These are phyloP conservation scores for Suillus bovinus DNA, from an alignment of 768 basidiomycete species.

Conservation along the genomic window DNA sequence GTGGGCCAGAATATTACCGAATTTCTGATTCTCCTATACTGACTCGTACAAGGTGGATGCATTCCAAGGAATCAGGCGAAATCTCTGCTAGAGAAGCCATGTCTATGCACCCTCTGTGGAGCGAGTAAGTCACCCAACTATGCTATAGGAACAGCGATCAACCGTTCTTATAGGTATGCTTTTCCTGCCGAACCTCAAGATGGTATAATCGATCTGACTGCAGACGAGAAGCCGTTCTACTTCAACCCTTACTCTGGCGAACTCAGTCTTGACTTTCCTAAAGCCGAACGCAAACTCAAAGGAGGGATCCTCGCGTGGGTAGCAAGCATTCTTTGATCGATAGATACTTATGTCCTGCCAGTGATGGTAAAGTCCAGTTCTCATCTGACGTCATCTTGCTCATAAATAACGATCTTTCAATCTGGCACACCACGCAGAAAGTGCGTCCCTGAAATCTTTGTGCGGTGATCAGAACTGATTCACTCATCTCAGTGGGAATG, in stretches of 20 bases:
- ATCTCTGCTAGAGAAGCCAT: conserved; percentile 64
- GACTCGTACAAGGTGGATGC: conserved; percentile 76
- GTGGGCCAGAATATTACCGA: conserved; percentile 39
- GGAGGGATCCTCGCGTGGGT: conserved; percentile 92
- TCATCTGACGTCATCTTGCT: neutral
- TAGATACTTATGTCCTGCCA: conserved; percentile 19
- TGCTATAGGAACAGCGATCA: conserved; percentile 2
- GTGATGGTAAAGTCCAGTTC: conserved; percentile 34
- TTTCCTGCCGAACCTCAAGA: conserved; percentile 64
- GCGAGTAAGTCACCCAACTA: conserved; percentile 57
- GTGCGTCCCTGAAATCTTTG: conserved; percentile 35
- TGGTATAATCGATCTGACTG: conserved; percentile 75
- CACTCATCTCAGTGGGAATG: conserved; percentile 73
- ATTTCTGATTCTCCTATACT: neutral
- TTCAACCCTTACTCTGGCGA: conserved; percentile 93
- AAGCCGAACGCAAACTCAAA: conserved; percentile 68
- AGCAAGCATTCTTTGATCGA: conserved; percentile 1
- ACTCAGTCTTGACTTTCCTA: conserved; percentile 82
- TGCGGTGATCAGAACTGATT: conserved; percentile 9
- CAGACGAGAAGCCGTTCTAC: conserved; percentile 78
- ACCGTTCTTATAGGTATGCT: conserved; percentile 53
- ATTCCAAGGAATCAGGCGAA: conserved; percentile 77
- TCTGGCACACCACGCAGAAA: conserved; percentile 41
- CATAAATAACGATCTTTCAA: conserved; percentile 12
- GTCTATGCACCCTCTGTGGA: conserved; percentile 94